Evolutionary conservation across 2,329 filamentous ascomycete species (phyloP), one percentile per base, ranked within the genome.

Genomic region (Metarhizium humberi): DNA sequence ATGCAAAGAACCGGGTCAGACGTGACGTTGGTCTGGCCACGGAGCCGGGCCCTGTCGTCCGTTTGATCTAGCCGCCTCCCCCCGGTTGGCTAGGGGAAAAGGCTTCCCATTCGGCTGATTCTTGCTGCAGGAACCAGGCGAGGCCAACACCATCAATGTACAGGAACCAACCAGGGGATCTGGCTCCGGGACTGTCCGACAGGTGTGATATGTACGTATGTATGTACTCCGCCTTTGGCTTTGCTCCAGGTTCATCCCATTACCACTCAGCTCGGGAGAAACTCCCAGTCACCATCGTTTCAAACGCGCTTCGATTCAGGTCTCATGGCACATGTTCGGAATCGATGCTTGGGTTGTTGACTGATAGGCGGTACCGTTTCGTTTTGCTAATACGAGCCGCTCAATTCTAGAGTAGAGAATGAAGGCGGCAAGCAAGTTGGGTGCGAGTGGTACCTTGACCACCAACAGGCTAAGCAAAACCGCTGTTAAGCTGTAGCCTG

Each of bases 181-280:
- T 50, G 51, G 50, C 29, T 56, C 54, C 54, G 54, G 50, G 29
- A 56, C 45, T 56, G 51, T 50, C 54, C 51, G 51, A 53, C 30
- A 0, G 13, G 20, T 30, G n/a, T 18, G 25, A 18, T 10, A 46
- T n/a, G 40, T 6, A 25, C 25, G 4, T 25, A 25, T 25, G 25
- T 25, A 25, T 25, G 25, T 25, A 25, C 25, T 25, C 25, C 25
- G 25, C 25, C 25, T 6, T 18, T n/a, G 40, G 40, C 13, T 46
- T 20, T 13, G n/a, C n/a, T 11, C 40, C 13, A 18, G 16, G 25
- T 25, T 25, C n/a, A 6, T 16, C 11, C 16, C 16, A 6, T 43
- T 43, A 14, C 13, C 40, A 8, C 34, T 36, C 34, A 36, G 13
- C 7, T 13, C 34, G 13, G 13, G 34, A 36, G 25, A 36, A 36